Evolutionary conservation across 495 filamentous ascomycete genomes (phyloP).

Genomic region (Staphylotrichum tortipilum): DNA sequence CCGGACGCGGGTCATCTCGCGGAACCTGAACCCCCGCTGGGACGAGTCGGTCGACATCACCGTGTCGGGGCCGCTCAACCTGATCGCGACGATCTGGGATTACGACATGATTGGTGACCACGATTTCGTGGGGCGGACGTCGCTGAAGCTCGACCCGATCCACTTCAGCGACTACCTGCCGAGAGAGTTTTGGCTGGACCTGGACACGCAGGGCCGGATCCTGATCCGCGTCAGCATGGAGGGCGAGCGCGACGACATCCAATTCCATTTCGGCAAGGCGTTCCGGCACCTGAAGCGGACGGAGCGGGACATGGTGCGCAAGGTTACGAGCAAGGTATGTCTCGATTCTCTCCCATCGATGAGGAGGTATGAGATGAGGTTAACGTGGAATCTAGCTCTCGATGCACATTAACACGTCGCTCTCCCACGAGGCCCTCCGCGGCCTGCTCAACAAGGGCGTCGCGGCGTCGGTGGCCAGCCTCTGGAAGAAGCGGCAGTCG

Average conservation of each 20-base stretch:
- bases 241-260: constrained; percentile 94
- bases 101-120: constrained; percentile 97
- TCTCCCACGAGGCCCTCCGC: constrained; percentile 73
- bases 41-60: constrained; percentile 96
- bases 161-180: constrained; percentile 95
- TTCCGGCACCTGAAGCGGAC: constrained; percentile 92
- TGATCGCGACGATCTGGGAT: constrained; percentile 98
- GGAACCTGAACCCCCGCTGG: constrained; percentile 92
- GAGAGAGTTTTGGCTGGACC: constrained; percentile 91
- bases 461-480: constrained; percentile 69
- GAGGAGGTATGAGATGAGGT: neutral
- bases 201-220: constrained; percentile 90
- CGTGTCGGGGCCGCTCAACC: constrained; percentile 79
- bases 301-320: constrained; percentile 94
- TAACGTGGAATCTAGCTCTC: constrained; percentile 55
- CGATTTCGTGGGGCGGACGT: constrained; percentile 91
- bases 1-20: constrained; percentile 87
- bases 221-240: constrained; percentile 95
- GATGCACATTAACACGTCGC: constrained; percentile 81
- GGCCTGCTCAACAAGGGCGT: constrained; percentile 65
- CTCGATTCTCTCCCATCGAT: no score
- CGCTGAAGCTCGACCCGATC: constrained; percentile 85
- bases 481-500: constrained; percentile 55
- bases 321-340: constrained; percentile 91
- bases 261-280: constrained; percentile 97